A percentile compares a stretch with the other conserved stretches of the same genome.
These are phyloP conservation scores for Arthrobotrys sinensis DNA, from an alignment of 2,329 filamentous ascomycete genomes.

Conservation along the genomic window DNA sequence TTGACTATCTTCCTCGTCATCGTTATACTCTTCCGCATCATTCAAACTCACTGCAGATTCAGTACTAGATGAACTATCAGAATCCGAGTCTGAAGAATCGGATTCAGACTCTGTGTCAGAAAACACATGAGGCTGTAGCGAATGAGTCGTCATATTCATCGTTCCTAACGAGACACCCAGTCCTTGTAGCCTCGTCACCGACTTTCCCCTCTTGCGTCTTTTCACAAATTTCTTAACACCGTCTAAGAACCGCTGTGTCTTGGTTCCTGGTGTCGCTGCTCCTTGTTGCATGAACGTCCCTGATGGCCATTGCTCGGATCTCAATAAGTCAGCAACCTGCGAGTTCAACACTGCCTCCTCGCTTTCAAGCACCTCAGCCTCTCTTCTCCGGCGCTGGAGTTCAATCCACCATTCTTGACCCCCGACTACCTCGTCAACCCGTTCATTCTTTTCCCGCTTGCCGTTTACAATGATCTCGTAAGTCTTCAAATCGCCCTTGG, in stretches of 20 bases:
- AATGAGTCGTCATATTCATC: constrained; percentile 79
- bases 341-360: constrained; percentile 57
- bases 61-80: constrained; percentile 64
- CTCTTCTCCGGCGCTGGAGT: constrained; percentile 71
- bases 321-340: constrained; percentile 55
- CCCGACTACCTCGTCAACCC: constrained; percentile 77
- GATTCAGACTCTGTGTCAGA: constrained; percentile 69
- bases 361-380: constrained; percentile 61
- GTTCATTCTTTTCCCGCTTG: constrained; percentile 72
- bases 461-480: constrained; percentile 87
- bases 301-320: constrained; percentile 63
- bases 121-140: constrained; percentile 76
- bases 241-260: constrained; percentile 49
- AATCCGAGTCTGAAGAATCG: constrained; percentile 66
- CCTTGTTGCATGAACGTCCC: constrained; percentile 57
- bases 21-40: constrained; percentile 64
- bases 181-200: constrained; percentile 44
- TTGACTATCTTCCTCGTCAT: constrained; percentile 32
- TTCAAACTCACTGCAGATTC: constrained; percentile 69
- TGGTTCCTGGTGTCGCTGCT: constrained; percentile 10
- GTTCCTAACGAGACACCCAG: constrained; percentile 45
- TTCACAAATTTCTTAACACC: constrained; percentile 63
- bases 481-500: constrained; percentile 78
- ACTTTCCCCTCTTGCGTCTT: constrained; percentile 54
- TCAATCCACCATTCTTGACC: constrained; percentile 88